Evolutionary conservation across 75 land plant genomes (phyloP).

Genomic region (Pinus albicaulis): DNA sequence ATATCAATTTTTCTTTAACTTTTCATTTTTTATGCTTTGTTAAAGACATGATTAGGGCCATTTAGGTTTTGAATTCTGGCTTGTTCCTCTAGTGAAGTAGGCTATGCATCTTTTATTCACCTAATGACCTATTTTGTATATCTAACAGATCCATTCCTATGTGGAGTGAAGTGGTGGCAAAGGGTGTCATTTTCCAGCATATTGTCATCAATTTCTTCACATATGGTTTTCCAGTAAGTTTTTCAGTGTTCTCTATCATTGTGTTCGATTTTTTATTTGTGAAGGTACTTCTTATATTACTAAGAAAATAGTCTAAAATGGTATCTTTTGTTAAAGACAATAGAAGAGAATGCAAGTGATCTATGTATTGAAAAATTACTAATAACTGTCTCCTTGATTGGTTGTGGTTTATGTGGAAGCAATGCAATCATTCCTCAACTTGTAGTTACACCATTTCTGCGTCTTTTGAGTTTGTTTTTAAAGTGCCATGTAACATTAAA

Average conservation of each 20-base stretch:
- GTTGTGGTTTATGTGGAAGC: neutral
- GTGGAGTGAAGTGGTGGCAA: constrained; percentile 46
- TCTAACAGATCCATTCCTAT: constrained; percentile 51
- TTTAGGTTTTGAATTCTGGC: neutral
- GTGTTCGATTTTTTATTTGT: neutral
- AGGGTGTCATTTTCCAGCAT: constrained; percentile 47
- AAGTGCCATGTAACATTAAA: neutral
- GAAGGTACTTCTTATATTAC: neutral
- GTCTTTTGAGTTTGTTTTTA: neutral
- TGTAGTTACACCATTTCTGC: neutral
- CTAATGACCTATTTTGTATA: neutral
- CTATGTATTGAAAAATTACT: neutral
- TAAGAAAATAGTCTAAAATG: neutral
- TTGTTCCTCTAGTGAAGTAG: neutral
- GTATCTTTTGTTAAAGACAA: neutral
- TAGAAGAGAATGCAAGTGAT: neutral
- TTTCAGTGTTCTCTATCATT: neutral
- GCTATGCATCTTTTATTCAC: too few species aligned
- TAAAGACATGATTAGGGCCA: neutral
- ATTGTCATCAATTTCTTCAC: constrained; percentile 82
- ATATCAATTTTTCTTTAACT: too few species aligned
- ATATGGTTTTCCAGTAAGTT: constrained; percentile 96
- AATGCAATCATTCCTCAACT: neutral
- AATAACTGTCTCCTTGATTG: neutral
- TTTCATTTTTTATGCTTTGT: neutral